These are phyloP conservation scores for Amanita thiersii DNA, from an alignment of 768 basidiomycete species.

Conservation along the genomic window DNA sequence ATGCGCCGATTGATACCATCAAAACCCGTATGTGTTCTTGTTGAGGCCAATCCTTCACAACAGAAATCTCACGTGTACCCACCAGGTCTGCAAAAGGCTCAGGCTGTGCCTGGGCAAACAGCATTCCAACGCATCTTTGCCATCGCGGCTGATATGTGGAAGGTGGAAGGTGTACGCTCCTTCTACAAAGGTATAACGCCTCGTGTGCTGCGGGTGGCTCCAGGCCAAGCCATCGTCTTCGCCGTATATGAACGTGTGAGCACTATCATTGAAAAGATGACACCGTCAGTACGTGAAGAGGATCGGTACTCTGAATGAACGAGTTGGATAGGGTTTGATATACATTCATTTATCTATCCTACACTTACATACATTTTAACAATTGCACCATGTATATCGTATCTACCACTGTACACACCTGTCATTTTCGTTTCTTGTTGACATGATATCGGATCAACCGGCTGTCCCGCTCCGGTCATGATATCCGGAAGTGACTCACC, in stretches of 20 bases:
- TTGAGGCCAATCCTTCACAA: background rate
- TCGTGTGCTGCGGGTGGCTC: conserved; percentile 90
- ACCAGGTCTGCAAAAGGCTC: conserved; percentile 79
- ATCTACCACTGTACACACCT: background rate
- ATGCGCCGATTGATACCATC: conserved; percentile 92
- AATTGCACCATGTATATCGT: background rate
- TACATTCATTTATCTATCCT: background rate
- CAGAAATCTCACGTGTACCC: conserved; percentile 3
- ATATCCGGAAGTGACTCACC: no score
- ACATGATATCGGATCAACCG: no score
- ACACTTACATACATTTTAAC: background rate
- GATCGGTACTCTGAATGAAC: conserved; percentile 64
- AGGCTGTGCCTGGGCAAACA: conserved; percentile 62
- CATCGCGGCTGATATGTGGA: conserved; percentile 93
- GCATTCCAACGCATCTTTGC: conserved; percentile 72
- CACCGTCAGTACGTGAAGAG: conserved; percentile 45
- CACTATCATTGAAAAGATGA: conserved; percentile 60
- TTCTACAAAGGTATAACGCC: conserved; percentile 99
- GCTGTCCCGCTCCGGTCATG: no score
- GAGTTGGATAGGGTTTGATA: no score
- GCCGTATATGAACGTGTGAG: conserved; percentile 93
- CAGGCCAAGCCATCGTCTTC: conserved; percentile 95
- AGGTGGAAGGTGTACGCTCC: conserved; percentile 74
- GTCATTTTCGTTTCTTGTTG: no score
- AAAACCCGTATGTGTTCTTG: conserved; percentile 71